These are phyloP conservation scores for Gilbertella persicaria DNA, from an alignment of 371 early-diverging fungal genomes.

Conservation along the genomic window DNA sequence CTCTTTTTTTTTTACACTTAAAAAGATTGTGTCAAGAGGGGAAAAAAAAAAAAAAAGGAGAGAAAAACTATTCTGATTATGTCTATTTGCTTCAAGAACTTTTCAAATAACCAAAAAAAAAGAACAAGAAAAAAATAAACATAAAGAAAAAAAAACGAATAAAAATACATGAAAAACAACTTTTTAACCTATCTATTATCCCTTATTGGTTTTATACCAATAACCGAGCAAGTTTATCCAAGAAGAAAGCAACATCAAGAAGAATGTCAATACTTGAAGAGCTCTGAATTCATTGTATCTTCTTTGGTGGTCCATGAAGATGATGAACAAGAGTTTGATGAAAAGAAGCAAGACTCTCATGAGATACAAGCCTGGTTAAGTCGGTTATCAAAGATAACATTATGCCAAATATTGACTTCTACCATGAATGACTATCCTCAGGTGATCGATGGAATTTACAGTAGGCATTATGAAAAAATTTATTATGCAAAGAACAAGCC, in stretches of 20 bases:
- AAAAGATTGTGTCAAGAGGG: too few relatives aligned
- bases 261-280: conserved; percentile 22
- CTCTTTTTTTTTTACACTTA: too few relatives aligned
- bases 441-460: conserved; percentile 22
- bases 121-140: conserved; percentile 9
- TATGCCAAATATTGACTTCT: conserved; percentile 33
- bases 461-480: conserved; percentile 14
- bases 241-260: conserved; percentile 7
- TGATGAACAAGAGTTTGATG: neutral
- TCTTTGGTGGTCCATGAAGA: conserved; percentile 15
- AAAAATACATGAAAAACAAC: conserved; percentile 17
- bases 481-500: conserved; percentile 3
- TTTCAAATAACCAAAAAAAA: conserved; percentile 15
- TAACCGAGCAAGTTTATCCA: conserved; percentile 5
- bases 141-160: conserved; percentile 1
- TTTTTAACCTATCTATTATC: conserved; percentile 23
- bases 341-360: neutral
- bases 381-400: conserved; percentile 30
- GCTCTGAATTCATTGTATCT: conserved; percentile 14
- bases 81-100: conserved; percentile 20
- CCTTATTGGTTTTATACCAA: conserved; percentile 26
- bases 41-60: too few relatives aligned
- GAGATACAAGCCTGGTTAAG: conserved; percentile 25
- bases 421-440: conserved; percentile 26
- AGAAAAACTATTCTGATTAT: too few relatives aligned